Evolutionary conservation across 2,329 filamentous ascomycete genomes (phyloP).

Genomic region (Lasiodiplodia theobromae): DNA sequence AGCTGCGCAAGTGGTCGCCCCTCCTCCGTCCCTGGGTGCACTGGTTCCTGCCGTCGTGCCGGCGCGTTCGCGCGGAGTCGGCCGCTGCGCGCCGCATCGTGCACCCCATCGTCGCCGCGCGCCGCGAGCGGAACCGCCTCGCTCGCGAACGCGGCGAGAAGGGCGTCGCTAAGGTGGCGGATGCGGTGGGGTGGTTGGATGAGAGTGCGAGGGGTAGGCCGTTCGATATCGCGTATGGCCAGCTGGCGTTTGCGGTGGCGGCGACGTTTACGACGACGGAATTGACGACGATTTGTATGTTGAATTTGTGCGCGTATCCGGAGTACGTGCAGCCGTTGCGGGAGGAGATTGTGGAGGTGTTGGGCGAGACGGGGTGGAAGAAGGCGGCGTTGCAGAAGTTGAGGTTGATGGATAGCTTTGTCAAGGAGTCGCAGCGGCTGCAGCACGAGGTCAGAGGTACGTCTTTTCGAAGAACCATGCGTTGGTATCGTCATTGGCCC

Average conservation of each 20-base stretch:
- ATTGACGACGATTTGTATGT: not conserved
- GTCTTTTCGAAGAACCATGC: not conserved
- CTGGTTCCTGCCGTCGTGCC: constrained; percentile 3
- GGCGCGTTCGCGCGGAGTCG: not conserved
- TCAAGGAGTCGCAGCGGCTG: constrained; percentile 30
- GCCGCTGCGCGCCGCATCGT: not conserved
- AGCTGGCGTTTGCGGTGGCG: constrained; percentile 23
- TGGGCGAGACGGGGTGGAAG: constrained; percentile 4
- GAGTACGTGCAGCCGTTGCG: constrained; percentile 32
- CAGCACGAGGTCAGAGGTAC: not conserved
- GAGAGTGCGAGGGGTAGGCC: not conserved
- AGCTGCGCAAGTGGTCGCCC: constrained; percentile 44
- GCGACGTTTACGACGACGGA: constrained; percentile 32
- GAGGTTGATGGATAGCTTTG: constrained; percentile 32
- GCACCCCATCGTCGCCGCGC: not conserved
- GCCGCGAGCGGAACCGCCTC: too few species aligned
- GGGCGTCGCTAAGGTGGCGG: not conserved
- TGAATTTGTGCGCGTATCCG: constrained; percentile 32
- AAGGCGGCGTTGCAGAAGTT: constrained; percentile 25
- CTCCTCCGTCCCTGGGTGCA: constrained; percentile 40
- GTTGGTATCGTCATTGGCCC: not conserved
- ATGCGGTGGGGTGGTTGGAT: constrained; percentile 4
- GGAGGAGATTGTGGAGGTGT: constrained; percentile 22
- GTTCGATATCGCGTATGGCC: not conserved
- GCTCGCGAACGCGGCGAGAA: not conserved